Base-by-base conservation (phyloP, 192 early-diverging fungal species). In the Backusella tuberculispora region DNA sequence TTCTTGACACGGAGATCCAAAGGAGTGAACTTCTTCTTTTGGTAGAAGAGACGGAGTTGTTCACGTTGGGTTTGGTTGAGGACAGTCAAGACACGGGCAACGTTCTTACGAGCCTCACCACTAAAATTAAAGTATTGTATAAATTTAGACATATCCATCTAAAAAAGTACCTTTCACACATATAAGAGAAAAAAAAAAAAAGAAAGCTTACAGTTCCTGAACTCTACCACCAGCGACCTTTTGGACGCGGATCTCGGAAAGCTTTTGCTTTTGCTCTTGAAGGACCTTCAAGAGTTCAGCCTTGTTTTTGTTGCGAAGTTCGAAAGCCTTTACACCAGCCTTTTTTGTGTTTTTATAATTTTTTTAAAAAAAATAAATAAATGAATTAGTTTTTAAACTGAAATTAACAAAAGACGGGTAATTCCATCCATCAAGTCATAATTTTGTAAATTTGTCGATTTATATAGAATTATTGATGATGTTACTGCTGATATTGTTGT, bases 1-100 rank as follows among this genome's bases (percentile, higher is more conserved):
- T 96, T 95, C 94, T 99, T 99, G 83, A 86, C 87, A 81, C 97
- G 95, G 87, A 99, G 93, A 87, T 99, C 98, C 76, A 96, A 86
- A 73, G 98, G 98, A 48, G 90, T 78, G 88, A 94, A 94, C 91
- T 97, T 98, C 92, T 96, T 97, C 81, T 90, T 89, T 81, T 93
- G 90, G 90, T 96, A 98, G 91, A 92, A 92, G 72, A 90, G 82
- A 77, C 94, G 94, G 71, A 95, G 90, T 84, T 95, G 90, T 43
- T 90, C 91, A 77, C 95, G 93, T 81, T 94, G 90, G 83, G 92
- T 93, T 83, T 97, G 95, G 89, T 88, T 92, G 85, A 97, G 96
- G 73, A 97, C 96, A 50, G 97, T 99, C 83, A 95, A 89, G 72
- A 97, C 93, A 68, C 94, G 91, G 64, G 96, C 96, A 84, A 99